Evolutionary conservation across 768 basidiomycete genomes (phyloP).

Genomic region (Lactarius sanguifluus): DNA sequence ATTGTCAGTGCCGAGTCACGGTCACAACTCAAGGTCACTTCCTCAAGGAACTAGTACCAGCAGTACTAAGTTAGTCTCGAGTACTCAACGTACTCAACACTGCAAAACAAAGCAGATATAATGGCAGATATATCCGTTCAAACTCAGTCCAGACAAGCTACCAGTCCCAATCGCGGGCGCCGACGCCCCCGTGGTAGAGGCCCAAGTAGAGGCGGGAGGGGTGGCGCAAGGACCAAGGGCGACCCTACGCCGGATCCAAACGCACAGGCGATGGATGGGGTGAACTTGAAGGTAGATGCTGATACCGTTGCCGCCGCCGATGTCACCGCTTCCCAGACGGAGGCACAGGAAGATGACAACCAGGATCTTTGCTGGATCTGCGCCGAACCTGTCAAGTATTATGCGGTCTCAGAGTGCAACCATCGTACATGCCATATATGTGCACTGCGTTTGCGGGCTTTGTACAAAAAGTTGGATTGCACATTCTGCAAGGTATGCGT

Average conservation of each 20-base stretch:
- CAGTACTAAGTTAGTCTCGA: background rate
- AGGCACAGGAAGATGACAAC: slow-evolving; percentile 17
- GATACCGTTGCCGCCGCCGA: background rate
- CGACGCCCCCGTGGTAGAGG: slow-evolving; percentile 17
- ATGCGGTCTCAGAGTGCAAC: slow-evolving; percentile 84
- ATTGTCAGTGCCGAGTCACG: background rate
- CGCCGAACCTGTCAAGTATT: slow-evolving; percentile 90
- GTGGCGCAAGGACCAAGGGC: background rate
- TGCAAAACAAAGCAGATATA: background rate
- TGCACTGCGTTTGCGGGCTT: slow-evolving; percentile 77
- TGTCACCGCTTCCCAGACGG: background rate
- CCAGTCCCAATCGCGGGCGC: slow-evolving; percentile 15
- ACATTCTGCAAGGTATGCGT: slow-evolving; percentile 89
- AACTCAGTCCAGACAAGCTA: slow-evolving; percentile 2
- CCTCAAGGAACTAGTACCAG: background rate
- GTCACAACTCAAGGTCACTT: slow-evolving; percentile 8
- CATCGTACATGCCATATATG: slow-evolving; percentile 97
- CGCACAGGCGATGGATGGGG: background rate
- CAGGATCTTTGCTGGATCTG: slow-evolving; percentile 82
- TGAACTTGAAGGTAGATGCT: background rate
- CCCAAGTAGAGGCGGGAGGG: slow-evolving; percentile 5
- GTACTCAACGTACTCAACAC: background rate
- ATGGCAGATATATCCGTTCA: slow-evolving; percentile 20
- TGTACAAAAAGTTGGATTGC: slow-evolving; percentile 93
- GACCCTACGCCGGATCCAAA: slow-evolving; percentile 5